Percentiles rank a stretch among this genome's conserved stretches.
These are phyloP conservation scores for Trametes pubescens DNA, from an alignment of 1,284 basidiomycete species.

Conservation along the genomic window DNA sequence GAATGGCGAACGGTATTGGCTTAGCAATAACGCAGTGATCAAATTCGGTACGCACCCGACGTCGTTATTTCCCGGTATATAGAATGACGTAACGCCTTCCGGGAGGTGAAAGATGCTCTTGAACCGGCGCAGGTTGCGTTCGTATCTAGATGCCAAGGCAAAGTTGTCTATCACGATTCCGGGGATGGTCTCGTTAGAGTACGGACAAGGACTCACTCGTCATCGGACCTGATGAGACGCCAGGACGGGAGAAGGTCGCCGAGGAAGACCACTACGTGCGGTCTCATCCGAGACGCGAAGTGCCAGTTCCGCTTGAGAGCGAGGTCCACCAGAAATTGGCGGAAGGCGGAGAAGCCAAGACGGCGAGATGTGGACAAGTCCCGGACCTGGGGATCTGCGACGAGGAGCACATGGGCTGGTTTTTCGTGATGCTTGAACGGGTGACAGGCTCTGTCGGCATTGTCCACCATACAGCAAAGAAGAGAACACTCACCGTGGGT, in stretches of 20 bases:
- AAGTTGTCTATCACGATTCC: slow-evolving; percentile 25
- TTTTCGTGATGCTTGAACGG: slow-evolving; percentile 22
- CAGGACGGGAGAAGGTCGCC: slow-evolving; percentile 85
- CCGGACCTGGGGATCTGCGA: slow-evolving; percentile 83
- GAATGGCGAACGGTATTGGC: neutral
- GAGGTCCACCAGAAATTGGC: slow-evolving; percentile 67
- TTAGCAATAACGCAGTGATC: slow-evolving; percentile 4
- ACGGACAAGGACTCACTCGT: slow-evolving; percentile 58
- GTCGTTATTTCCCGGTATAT: slow-evolving; percentile 89
- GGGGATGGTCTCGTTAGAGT: neutral
- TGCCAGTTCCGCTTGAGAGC: slow-evolving; percentile 83
- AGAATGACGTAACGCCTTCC: slow-evolving; percentile 57
- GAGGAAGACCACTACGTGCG: slow-evolving; percentile 80
- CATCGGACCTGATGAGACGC: slow-evolving; percentile 60
- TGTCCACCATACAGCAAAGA: neutral
- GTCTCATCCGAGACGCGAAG: slow-evolving; percentile 63
- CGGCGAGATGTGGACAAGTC: slow-evolving; percentile 55
- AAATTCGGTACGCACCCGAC: slow-evolving; percentile 61
- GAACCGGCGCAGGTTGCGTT: slow-evolving; percentile 66
- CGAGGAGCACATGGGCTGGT: slow-evolving; percentile 70
- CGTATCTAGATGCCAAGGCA: slow-evolving; percentile 57
- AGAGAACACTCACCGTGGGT: slow-evolving; percentile 25
- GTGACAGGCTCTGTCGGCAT: slow-evolving; percentile 3
- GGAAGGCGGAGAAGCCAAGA: slow-evolving; percentile 51
- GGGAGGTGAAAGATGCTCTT: slow-evolving; percentile 64